These are phyloP conservation scores for Cryptococcus amylolentus DNA, from an alignment of 1,284 basidiomycete genomes.

Conservation along the genomic window DNA sequence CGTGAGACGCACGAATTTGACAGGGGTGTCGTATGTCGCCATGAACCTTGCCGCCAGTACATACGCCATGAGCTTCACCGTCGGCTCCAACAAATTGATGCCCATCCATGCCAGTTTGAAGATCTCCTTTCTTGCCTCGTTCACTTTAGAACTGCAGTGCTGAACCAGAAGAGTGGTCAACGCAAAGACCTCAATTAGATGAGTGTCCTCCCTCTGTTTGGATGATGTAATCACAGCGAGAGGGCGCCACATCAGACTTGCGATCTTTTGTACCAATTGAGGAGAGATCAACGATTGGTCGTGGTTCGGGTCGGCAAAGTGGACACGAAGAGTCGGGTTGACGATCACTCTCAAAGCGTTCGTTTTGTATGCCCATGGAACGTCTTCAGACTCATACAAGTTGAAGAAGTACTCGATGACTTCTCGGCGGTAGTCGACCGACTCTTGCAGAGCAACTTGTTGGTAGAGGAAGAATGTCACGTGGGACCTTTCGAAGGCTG, in stretches of 20 bases:
- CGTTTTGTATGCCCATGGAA: conserved; percentile 76
- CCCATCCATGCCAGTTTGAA: conserved; percentile 95
- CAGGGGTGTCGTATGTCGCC: conserved; percentile 81
- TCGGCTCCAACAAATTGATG: conserved; percentile 61
- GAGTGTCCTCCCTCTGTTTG: conserved; percentile 49
- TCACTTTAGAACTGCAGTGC: conserved; percentile 70
- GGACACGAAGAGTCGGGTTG: conserved; percentile 81
- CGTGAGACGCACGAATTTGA: conserved; percentile 90
- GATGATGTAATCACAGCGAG: conserved; percentile 30
- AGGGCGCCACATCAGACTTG: conserved; percentile 45
- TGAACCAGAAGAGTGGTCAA: conserved; percentile 88
- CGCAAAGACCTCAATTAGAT: conserved; percentile 87
- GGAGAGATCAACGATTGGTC: conserved; percentile 40
- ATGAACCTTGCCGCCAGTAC: conserved; percentile 94
- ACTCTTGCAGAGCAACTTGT: conserved; percentile 64
- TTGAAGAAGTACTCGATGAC: conserved; percentile 79
- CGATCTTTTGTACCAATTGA: conserved; percentile 33
- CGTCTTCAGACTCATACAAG: conserved; percentile 69
- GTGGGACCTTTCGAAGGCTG: conserved; percentile 75
- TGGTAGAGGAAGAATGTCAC: conserved; percentile 85
- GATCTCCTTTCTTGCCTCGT: conserved; percentile 83
- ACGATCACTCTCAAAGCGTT: conserved; percentile 81
- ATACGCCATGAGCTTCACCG: conserved; percentile 93
- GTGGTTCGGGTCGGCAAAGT: conserved; percentile 55
- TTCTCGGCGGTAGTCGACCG: conserved; percentile 68